Evolutionary conservation across 2,329 filamentous ascomycete genomes (phyloP).

Genomic region (Xylariales sp.): DNA sequence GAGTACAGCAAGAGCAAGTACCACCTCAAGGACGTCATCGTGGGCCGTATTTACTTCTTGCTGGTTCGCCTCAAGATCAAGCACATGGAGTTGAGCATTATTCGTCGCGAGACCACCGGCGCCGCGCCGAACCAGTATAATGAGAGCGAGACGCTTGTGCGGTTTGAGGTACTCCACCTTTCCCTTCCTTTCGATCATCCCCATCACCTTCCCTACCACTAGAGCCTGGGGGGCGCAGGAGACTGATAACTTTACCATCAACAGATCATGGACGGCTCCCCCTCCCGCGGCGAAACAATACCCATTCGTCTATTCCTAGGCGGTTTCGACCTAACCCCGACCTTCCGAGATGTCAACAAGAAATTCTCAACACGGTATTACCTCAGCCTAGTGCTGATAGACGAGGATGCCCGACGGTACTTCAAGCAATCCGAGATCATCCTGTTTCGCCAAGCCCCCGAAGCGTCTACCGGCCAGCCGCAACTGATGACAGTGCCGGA

Average conservation of each 20-base stretch:
- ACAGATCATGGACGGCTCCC: slow-evolving; percentile 98
- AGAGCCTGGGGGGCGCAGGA: neutral
- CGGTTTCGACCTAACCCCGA: slow-evolving; percentile 94
- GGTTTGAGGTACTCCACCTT: slow-evolving; percentile 69
- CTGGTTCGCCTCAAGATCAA: slow-evolving; percentile 98
- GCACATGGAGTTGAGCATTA: slow-evolving; percentile 99
- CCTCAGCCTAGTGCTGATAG: slow-evolving; percentile 89
- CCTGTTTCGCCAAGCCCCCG: slow-evolving; percentile 77
- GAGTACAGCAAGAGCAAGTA: slow-evolving; percentile 99
- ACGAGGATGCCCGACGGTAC: slow-evolving; percentile 94
- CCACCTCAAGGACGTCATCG: slow-evolving; percentile 97
- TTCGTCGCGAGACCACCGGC: slow-evolving; percentile 92
- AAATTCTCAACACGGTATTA: slow-evolving; percentile 99
- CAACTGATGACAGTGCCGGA: slow-evolving; percentile 38
- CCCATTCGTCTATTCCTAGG: slow-evolving; percentile 95
- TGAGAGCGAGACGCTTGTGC: slow-evolving; percentile 94
- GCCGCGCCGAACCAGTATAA: slow-evolving; percentile 98
- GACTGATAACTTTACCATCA: neutral
- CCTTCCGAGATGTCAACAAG: slow-evolving; percentile 99
- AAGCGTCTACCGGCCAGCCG: slow-evolving; percentile 45
- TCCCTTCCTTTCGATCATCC: neutral
- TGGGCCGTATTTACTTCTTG: slow-evolving; percentile 96
- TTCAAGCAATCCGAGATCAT: slow-evolving; percentile 99
- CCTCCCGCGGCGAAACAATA: slow-evolving; percentile 89
- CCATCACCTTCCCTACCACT: neutral